Evolutionary conservation across 768 basidiomycete genomes (phyloP).

Genomic region (Mycena rebaudengoi): DNA sequence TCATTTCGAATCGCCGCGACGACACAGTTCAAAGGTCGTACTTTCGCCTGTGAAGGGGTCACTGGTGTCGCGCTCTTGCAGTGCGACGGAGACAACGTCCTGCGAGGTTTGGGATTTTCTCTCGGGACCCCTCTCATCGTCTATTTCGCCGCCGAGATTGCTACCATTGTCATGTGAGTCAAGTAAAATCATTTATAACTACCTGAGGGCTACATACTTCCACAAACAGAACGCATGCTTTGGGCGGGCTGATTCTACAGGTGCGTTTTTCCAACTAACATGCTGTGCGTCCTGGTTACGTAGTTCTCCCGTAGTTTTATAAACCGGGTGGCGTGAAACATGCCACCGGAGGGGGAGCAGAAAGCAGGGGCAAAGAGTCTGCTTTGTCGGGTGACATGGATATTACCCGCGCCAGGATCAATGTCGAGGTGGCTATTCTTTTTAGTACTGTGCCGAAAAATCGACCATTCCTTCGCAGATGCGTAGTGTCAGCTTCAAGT

Average conservation of each 20-base stretch:
- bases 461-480: not conserved
- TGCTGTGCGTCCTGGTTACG: too few relatives aligned
- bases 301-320: constrained; percentile 19
- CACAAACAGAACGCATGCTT: constrained; percentile 22
- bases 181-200: not conserved
- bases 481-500: constrained; percentile 24
- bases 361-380: constrained; percentile 21
- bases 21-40: constrained; percentile 47
- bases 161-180: constrained; percentile 37
- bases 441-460: not conserved
- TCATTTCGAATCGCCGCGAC: constrained; percentile 45
- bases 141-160: constrained; percentile 33
- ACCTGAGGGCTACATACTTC: not conserved
- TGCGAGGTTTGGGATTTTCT: constrained; percentile 42
- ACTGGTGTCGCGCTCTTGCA: constrained; percentile 36
- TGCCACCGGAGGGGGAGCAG: constrained; percentile 1
- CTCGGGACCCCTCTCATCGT: constrained; percentile 32
- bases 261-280: not conserved
- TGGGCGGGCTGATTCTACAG: constrained; percentile 30
- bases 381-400: constrained; percentile 26
- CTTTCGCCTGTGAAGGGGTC: constrained; percentile 39
- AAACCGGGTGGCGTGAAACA: constrained; percentile 28
- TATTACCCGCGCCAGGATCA: constrained; percentile 21
- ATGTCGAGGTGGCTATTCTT: constrained; percentile 18
- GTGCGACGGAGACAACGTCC: constrained; percentile 44